Evolutionary conservation across 208 protist genomes (phyloP).

Genomic region (Angomonas ambiguus): DNA sequence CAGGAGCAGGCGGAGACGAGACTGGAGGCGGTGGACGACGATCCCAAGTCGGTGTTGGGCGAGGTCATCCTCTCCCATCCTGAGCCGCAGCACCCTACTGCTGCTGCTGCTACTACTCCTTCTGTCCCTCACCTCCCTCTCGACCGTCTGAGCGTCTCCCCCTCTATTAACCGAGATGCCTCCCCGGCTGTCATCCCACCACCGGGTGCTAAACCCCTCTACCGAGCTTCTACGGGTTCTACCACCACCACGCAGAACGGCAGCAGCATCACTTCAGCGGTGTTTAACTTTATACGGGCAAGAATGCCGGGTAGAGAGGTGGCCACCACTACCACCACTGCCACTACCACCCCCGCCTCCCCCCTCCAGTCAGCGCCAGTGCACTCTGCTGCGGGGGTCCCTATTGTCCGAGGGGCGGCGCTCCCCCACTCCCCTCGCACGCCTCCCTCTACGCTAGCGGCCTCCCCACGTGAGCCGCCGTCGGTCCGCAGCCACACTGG

Average conservation of each 20-base stretch:
- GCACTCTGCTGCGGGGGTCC: background rate
- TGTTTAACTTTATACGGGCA: background rate
- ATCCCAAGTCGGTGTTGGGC: background rate
- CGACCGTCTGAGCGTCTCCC: background rate
- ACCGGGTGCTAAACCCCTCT: conserved; percentile 6
- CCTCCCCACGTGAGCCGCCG: background rate
- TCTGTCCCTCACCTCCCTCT: background rate
- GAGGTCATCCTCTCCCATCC: too few species aligned
- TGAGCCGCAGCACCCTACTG: too few species aligned
- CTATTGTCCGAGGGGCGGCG: background rate
- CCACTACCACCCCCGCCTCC: background rate
- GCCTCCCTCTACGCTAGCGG: too few species aligned
- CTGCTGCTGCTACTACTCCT: too few species aligned
- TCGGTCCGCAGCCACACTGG: background rate
- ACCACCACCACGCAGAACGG: background rate
- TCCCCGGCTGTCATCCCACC: conserved; percentile 17
- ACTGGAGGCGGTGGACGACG: background rate
- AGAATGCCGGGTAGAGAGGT: background rate
- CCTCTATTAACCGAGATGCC: conserved; percentile 1
- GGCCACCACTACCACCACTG: too few species aligned
- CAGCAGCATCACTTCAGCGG: background rate
- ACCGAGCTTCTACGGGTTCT: background rate
- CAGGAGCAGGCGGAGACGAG: too few species aligned
- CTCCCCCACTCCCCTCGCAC: background rate
- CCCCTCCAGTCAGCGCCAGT: background rate